Conservation (phyloP, 192 early-diverging fungal species). For the Entomortierella beljakovae region DNA sequence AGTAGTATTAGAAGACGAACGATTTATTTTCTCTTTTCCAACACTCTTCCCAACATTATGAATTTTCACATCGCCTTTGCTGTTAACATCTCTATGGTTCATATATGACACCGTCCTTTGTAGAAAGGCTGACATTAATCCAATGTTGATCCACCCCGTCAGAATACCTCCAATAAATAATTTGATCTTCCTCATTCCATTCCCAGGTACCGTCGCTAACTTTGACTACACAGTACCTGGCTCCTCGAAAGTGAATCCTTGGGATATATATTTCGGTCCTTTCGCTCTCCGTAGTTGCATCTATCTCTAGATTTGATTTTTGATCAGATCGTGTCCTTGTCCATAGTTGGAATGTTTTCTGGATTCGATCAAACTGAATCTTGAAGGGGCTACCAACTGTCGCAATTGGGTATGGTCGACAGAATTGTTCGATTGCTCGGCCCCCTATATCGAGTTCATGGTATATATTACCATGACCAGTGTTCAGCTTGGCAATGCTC, state of each 20-base stretch:
- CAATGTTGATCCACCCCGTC: no score
- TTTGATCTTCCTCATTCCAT: constrained; percentile 17
- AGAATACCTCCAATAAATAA: constrained; percentile 33
- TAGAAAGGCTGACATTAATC: no score
- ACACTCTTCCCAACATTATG: no score
- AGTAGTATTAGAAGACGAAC: no score
- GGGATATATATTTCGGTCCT: constrained; percentile 33
- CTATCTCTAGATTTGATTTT: neutral
- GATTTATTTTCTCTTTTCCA: no score
- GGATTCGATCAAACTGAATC: constrained; percentile 30
- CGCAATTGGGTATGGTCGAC: constrained; percentile 40
- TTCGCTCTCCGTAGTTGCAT: neutral
- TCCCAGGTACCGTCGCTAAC: constrained; percentile 31
- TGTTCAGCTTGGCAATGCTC: neutral
- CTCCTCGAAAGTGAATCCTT: constrained; percentile 12
- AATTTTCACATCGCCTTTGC: no score
- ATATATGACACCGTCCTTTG: no score
- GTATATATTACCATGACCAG: neutral
- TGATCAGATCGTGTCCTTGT: neutral
- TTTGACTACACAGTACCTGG: neutral
- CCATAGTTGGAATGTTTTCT: constrained; percentile 9
- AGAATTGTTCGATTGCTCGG: constrained; percentile 45
- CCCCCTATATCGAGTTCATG: constrained; percentile 27
- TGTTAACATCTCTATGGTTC: no score
- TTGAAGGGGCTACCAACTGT: constrained; percentile 27